Evolutionary conservation across 1,139 yeast genomes (phyloP), one percentile per base, ranked within the genome.

Genomic region (Suhomyces bokatorum): DNA sequence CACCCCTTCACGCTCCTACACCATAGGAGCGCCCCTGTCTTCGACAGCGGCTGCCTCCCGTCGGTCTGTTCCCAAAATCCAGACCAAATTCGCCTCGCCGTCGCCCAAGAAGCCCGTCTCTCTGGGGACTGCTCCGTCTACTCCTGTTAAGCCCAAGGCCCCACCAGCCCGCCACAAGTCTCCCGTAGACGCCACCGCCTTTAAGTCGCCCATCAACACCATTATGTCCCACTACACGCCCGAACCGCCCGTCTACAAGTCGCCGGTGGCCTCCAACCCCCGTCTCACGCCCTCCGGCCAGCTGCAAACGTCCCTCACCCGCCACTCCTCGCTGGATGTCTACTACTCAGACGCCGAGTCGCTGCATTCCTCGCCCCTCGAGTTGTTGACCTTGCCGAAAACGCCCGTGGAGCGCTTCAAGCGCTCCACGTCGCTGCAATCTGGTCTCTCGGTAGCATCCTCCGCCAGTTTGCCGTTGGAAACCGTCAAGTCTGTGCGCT

Each of bases 401-500:
- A 26, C 38, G 2, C 35, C 41, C 2, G 24, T 14, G 6, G 46
- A 39, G 8, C 36, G 24, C 20, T 30, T 39, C 35, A 28, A 16
- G 22, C 40, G 38, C 17, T 40, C 46, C 8, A 4, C 34, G 12
- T 37, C 48, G 10, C 46, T 36, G 29, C 39, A 38, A 7, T 38
- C 47, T 4, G 35, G 39, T 29, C 17, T 44, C 8, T 39, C 48
- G 6, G 1, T 20, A 6, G 10, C 24, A 7, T 41, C 47, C 8
- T 15, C 38, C 15, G 7, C 39, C 11, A 44, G 44, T 13, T 22
- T 40, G 17, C 41, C 38, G 7, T 20, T 46, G 22, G 58, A 55
- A 12, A 51, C 51, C 53, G 52, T 56, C 32, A 45, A 48, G 22
- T 45, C 36, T 31, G 50, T 55, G 17, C 45, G 50, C 17, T 38